Evolutionary conservation across 1,139 yeast species (phyloP), one percentile per base, ranked within the genome.

Genomic region (Candida dubliniensis): DNA sequence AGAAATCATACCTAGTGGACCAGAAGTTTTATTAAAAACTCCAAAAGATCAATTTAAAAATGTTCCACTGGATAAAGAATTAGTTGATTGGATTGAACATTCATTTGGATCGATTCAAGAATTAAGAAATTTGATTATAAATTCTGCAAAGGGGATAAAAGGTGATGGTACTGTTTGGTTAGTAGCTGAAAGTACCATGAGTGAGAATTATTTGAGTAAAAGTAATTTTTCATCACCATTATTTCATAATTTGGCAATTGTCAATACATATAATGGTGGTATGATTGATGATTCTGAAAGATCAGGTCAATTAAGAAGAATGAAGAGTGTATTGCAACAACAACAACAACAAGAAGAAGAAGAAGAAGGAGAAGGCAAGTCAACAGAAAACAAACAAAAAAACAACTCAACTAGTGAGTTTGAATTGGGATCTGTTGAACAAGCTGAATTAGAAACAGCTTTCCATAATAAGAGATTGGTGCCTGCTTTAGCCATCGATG

Each of bases 111-210:
- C 91, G 0, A 52, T 84, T 6, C 69, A 69, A 13, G 91, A 86
- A 62, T 84, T 86, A 60, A 76, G 82, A 56, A 79, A 84, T 3
- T 67, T 84, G 44, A 61, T 86, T 39, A 58, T 84, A 47, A 77
- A 82, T 52, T 79, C 90, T 1, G 84, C 85, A 13, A 61, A 67
- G 41, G 77, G 83, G 11, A 79, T 84, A 47, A 80, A 82, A 49
- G 93, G 95, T 41, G 89, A 86, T 59, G 95, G 95, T 1, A 74
- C 69, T 55, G 80, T 86, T 2, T 86, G 93, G 93, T 61, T 83
- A 29, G 81, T 82, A n/a, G 86, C 86, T 2, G 80, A 79, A 55
- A 74, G 79, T 40, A 64, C 66, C 36, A 60, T 65, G 49, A 57
- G 70, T 27, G 69, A 67, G 46, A 57, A 50, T 35, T 54, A 58